Conservation (phyloP, 139 green algal genomes). For the Micractinium sp. region DNA sequence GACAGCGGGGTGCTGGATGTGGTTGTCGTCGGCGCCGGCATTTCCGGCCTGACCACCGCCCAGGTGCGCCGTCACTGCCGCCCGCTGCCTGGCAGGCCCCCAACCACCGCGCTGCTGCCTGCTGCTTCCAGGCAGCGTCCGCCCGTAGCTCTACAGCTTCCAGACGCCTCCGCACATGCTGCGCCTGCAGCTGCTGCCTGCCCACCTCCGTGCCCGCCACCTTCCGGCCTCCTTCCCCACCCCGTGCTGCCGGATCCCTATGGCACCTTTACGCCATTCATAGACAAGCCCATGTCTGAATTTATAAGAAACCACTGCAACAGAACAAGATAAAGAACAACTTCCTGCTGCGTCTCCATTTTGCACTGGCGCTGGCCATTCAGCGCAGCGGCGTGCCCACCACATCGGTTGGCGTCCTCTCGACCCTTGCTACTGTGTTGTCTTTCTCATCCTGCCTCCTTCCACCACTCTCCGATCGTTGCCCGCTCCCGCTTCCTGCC, state of each 20-base stretch:
- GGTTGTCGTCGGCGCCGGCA: slow-evolving; percentile 56
- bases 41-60: slow-evolving; percentile 71
- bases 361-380: too few relatives aligned
- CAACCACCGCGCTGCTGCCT: background rate
- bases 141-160: background rate
- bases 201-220: background rate
- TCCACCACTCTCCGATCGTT: background rate
- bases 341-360: too few relatives aligned
- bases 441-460: background rate
- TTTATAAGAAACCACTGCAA: too few relatives aligned
- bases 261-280: too few relatives aligned
- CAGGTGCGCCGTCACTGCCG: slow-evolving; percentile 17
- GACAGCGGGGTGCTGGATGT: slow-evolving; percentile 29
- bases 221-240: background rate
- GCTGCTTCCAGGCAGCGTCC: background rate
- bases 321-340: too few relatives aligned
- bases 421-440: too few relatives aligned
- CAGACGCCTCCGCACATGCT: background rate
- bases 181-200: background rate
- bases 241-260: too few relatives aligned
- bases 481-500: background rate
- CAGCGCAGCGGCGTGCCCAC: too few relatives aligned
- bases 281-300: too few relatives aligned
- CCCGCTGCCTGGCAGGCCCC: background rate
- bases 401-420: too few relatives aligned